phyloP scores from a whole-genome alignment of 306 rosid genomes.

The Casuarina glauca region DNA sequence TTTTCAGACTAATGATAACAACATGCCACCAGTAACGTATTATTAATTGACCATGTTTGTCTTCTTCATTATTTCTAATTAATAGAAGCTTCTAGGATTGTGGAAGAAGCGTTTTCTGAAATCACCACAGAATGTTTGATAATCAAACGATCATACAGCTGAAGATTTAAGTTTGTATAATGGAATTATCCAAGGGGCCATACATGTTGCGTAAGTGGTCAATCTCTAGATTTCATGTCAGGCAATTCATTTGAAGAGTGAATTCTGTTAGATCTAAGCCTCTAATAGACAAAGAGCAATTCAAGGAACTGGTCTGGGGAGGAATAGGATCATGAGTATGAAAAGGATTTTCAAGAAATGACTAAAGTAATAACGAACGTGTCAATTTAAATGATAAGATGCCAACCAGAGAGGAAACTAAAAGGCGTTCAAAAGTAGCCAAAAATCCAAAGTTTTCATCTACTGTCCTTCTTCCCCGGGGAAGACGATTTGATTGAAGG shows the following conservation, averaged over 20 bases:
- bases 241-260: not conserved
- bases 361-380: not conserved
- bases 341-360: too few relatives aligned
- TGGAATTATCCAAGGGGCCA: too few relatives aligned
- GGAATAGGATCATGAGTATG: too few relatives aligned
- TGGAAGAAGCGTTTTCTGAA: not conserved
- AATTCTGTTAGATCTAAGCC: too few relatives aligned
- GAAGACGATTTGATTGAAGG: not conserved
- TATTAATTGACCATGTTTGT: too few relatives aligned
- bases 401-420: not conserved
- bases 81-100: not conserved
- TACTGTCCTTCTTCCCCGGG: not conserved
- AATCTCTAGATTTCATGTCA: not conserved
- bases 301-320: too few relatives aligned
- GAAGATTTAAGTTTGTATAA: not conserved
- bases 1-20: too few relatives aligned
- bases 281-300: too few relatives aligned
- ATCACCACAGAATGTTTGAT: not conserved
- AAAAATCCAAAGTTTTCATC: not conserved
- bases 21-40: too few relatives aligned
- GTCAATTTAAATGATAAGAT: not conserved
- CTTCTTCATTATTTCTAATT: too few relatives aligned
- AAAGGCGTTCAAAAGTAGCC: not conserved
- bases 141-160: not conserved
- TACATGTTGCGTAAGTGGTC: too few relatives aligned